phyloP scores from a whole-genome alignment of 257 asterid genomes.

The Leonotis leonurus region DNA sequence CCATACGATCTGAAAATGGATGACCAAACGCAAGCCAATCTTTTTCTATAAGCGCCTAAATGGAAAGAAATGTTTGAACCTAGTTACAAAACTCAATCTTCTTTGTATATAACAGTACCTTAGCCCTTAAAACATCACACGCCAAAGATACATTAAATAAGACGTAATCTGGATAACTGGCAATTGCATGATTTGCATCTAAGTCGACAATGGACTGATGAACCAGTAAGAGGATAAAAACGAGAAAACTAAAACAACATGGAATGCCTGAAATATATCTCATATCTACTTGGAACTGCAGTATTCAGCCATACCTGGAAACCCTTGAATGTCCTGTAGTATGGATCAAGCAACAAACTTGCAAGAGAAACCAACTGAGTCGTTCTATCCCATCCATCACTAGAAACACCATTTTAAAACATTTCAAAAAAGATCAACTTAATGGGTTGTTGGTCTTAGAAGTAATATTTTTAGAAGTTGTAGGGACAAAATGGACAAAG shows the following conservation, averaged over 20 bases:
- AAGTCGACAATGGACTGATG: neutral
- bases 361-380: conserved; percentile 95
- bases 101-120: neutral
- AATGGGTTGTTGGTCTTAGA: neutral
- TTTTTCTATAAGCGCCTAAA: conserved; percentile 88
- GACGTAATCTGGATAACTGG: neutral
- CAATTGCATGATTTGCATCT: neutral
- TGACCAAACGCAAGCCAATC: conserved; percentile 99
- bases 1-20: conserved; percentile 95
- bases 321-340: conserved; percentile 82
- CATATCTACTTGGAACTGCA: neutral
- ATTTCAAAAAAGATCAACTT: conserved; percentile 17
- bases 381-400: conserved; percentile 99
- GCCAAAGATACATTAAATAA: conserved; percentile 1
- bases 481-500: conserved; percentile 7
- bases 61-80: conserved; percentile 14
- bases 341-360: conserved; percentile 92
- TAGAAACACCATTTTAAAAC: conserved; percentile 24
- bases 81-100: conserved; percentile 15
- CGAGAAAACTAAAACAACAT: neutral
- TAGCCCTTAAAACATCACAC: conserved; percentile 15
- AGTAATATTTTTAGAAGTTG: neutral
- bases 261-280: neutral
- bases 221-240: neutral
- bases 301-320: conserved; percentile 64